Percentiles rank a stretch among this genome's conserved stretches.
These are phyloP conservation scores for Gynochthodes officinalis DNA, from an alignment of 257 asterid species.

Conservation along the genomic window DNA sequence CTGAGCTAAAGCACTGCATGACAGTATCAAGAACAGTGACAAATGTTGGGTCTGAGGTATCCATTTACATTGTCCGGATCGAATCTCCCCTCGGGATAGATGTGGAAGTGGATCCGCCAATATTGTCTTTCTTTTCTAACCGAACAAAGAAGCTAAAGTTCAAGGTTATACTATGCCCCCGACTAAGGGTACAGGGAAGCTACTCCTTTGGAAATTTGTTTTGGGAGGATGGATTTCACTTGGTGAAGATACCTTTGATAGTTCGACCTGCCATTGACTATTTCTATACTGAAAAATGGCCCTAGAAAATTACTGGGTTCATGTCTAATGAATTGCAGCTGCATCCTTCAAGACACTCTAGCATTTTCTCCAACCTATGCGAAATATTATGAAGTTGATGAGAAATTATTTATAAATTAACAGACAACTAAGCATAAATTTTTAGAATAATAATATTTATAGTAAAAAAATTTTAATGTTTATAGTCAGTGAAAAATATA, in stretches of 20 bases:
- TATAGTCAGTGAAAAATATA: no score
- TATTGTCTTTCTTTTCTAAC: conserved; percentile 19
- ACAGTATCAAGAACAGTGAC: conserved; percentile 32
- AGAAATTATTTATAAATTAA: no score
- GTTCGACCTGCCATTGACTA: conserved; percentile 22
- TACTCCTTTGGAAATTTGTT: conserved; percentile 35
- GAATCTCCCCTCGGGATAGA: conserved; percentile 26
- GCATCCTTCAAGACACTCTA: background rate
- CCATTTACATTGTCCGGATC: conserved; percentile 23
- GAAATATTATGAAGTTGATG: no score
- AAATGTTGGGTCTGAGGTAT: conserved; percentile 29
- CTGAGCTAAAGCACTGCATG: conserved; percentile 24
- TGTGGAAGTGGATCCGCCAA: conserved; percentile 31
- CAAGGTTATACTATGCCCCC: conserved; percentile 29
- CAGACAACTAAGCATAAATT: no score
- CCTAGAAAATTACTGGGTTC: background rate
- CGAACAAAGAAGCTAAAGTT: conserved; percentile 15
- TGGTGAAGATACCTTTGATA: conserved; percentile 32
- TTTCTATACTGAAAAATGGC: background rate
- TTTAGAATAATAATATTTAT: no score
- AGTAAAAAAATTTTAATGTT: no score
- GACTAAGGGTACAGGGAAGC: conserved; percentile 24
- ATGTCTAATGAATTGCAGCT: background rate
- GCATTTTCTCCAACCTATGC: no score
- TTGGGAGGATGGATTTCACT: conserved; percentile 40